Evolutionary conservation across 768 basidiomycete species (phyloP).

Genomic region (Guyanaporus albipodus): DNA sequence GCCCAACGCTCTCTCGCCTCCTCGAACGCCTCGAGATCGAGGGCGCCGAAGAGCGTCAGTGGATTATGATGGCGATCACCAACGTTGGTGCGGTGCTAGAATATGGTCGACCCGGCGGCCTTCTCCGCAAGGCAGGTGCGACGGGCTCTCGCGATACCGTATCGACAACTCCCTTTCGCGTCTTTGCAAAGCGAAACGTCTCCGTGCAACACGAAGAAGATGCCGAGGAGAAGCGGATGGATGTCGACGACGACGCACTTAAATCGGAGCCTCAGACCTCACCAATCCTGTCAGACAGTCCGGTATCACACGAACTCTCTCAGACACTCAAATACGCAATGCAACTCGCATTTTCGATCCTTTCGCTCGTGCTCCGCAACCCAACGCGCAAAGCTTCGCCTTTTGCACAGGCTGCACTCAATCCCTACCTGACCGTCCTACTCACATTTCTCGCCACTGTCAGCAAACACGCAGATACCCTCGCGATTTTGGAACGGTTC

Average conservation of each 20-base stretch:
- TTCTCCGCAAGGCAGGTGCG: conserved; percentile 62
- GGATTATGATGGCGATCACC: conserved; percentile 94
- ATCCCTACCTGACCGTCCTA: conserved; percentile 83
- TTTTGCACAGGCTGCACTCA: conserved; percentile 54
- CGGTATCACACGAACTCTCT: conserved; percentile 46
- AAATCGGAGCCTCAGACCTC: conserved; percentile 26
- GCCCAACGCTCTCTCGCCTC: conserved; percentile 74
- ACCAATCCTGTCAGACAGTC: conserved; percentile 31
- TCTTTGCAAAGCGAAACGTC: conserved; percentile 47
- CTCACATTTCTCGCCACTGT: conserved; percentile 87
- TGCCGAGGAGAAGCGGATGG: conserved; percentile 55
- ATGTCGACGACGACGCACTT: conserved; percentile 52
- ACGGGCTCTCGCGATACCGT: conserved; percentile 36
- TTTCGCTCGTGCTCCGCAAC: conserved; percentile 64
- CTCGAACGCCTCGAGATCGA: conserved; percentile 84
- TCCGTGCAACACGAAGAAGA: conserved; percentile 31
- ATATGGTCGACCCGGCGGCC: conserved; percentile 73
- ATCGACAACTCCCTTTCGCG: conserved; percentile 39
- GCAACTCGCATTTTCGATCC: conserved; percentile 73
- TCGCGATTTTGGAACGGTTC: conserved; percentile 62
- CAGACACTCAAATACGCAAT: conserved; percentile 69
- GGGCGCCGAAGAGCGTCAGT: conserved; percentile 76
- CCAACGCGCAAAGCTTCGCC: conserved; percentile 59
- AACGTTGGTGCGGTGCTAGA: conserved; percentile 83
- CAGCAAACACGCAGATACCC: conserved; percentile 57